Percentiles rank a stretch among this genome's conserved stretches.
These are phyloP conservation scores for Fraxinus xanthoxyloides DNA, from an alignment of 305 asterid genomes.

Conservation along the genomic window DNA sequence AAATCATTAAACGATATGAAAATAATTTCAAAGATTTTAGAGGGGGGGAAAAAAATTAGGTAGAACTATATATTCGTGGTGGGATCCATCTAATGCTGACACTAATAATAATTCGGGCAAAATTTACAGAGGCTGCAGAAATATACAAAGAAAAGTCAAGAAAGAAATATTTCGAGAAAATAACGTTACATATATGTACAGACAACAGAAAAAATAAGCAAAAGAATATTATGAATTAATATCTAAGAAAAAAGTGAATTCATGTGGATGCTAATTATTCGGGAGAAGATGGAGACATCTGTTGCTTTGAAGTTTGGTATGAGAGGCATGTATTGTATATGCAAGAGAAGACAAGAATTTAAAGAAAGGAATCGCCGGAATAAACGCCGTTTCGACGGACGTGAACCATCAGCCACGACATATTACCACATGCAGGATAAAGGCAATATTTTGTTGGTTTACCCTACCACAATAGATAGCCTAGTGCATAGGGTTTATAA, in stretches of 20 bases:
- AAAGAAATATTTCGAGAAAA: constrained; percentile 6
- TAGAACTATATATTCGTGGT: neutral
- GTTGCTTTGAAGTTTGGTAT: constrained; percentile 41
- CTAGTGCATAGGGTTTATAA: neutral
- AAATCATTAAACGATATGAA: neutral
- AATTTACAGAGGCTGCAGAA: neutral
- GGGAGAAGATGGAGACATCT: constrained; percentile 27
- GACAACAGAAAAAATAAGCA: neutral
- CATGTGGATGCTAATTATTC: constrained; percentile 29
- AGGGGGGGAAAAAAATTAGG: neutral
- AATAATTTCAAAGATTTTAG: neutral
- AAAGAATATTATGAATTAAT: neutral
- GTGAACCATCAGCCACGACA: constrained; percentile 47
- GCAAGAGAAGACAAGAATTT: constrained; percentile 45
- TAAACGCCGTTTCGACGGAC: constrained; percentile 71
- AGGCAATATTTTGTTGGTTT: neutral
- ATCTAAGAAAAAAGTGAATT: constrained; percentile 1
- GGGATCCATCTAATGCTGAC: neutral
- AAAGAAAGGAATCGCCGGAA: constrained; percentile 67
- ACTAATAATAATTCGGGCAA: neutral
- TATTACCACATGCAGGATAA: neutral
- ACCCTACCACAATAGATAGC: neutral
- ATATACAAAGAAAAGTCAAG: neutral
- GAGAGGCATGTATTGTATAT: neutral
- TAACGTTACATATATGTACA: constrained; percentile 19